Percentiles rank a stretch among this genome's conserved stretches.
Conservation (phyloP, 1,139 yeast genomes). For the Suhomyces bribrorum region DNA sequence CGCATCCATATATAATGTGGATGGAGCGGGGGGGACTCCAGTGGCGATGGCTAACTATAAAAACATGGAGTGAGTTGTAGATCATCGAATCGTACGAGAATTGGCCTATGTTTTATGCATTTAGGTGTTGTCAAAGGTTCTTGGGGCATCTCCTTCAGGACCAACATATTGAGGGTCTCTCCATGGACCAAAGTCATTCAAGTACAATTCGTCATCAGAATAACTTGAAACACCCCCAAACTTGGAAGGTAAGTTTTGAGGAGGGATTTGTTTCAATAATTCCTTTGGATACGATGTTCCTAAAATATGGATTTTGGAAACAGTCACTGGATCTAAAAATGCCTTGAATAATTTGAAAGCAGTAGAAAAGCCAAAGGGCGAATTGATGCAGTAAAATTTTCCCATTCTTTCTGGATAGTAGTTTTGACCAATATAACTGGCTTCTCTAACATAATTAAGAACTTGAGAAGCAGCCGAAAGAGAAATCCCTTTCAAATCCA, state of each 20-base stretch:
- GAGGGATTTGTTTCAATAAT: constrained; percentile 87
- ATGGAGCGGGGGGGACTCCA: not conserved
- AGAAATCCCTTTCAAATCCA: constrained; percentile 94
- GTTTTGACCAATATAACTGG: constrained; percentile 92
- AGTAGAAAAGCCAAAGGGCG: constrained; percentile 96
- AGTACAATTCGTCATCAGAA: constrained; percentile 74
- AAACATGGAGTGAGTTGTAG: not conserved
- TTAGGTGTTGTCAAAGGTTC: constrained; percentile 18
- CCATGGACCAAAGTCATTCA: constrained; percentile 97
- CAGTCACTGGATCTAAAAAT: constrained; percentile 97
- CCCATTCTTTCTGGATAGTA: constrained; percentile 99
- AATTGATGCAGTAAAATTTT: constrained; percentile 90
- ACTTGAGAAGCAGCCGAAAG: constrained; percentile 83
- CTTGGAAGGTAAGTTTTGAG: constrained; percentile 85
- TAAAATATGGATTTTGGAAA: constrained; percentile 86
- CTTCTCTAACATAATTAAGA: constrained; percentile 84
- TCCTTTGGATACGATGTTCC: constrained; percentile 80
- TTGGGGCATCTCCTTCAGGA: constrained; percentile 85
- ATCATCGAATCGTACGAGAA: not conserved
- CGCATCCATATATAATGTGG: not conserved
- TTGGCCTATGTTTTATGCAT: not conserved
- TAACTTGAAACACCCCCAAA: constrained; percentile 82
- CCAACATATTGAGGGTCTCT: constrained; percentile 83
- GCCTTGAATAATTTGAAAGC: constrained; percentile 91
- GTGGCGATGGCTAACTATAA: not conserved